phyloP scores from a whole-genome alignment of 192 early-diverging fungal species.

The Pecoramyces ruminantium region DNA sequence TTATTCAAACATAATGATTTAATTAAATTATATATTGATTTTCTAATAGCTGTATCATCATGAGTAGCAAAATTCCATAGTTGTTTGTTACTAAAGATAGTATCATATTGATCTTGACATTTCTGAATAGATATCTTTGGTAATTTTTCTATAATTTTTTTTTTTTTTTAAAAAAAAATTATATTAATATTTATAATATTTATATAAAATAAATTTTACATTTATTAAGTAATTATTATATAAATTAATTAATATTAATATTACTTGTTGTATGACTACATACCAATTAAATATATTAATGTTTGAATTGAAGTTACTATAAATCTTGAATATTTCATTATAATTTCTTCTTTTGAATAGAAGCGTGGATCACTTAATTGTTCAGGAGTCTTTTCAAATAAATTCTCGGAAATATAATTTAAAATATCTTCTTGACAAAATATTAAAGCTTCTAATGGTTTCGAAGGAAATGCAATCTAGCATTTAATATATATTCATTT shows the following conservation, averaged over 20 bases:
- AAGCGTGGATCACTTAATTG: constrained; percentile 38
- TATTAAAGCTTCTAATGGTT: constrained; percentile 50
- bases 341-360: background rate
- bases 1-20: background rate
- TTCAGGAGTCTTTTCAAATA: constrained; percentile 61
- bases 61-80: background rate
- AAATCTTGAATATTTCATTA: background rate
- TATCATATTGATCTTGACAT: background rate
- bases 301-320: background rate
- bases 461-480: constrained; percentile 68
- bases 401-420: constrained; percentile 42
- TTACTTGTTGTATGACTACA: too few species aligned
- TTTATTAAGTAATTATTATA: too few species aligned
- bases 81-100: background rate
- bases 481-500: constrained; percentile 9
- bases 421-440: constrained; percentile 65
- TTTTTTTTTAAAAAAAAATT: background rate
- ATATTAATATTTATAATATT: too few species aligned
- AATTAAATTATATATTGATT: background rate
- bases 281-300: background rate
- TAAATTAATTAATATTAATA: too few species aligned
- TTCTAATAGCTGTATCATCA: background rate
- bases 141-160: background rate
- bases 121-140: background rate
- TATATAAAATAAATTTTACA: too few species aligned